Conservation (phyloP, 2,329 filamentous ascomycete genomes). For the Xylaria sp. region DNA sequence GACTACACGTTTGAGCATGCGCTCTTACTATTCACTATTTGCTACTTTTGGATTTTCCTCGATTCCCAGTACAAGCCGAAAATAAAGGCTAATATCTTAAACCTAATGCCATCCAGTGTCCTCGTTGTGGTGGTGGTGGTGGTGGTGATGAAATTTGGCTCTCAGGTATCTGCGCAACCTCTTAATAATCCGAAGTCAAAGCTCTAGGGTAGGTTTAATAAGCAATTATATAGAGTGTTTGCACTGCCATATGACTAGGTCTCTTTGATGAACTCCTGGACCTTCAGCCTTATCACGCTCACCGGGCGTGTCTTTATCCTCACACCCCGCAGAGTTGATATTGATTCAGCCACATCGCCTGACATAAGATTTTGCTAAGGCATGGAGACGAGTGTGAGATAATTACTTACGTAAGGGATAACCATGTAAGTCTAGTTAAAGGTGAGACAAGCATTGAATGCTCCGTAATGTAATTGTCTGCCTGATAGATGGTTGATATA, state of each 20-base stretch:
- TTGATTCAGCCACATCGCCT: background rate
- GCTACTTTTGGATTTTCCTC: background rate
- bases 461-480: background rate
- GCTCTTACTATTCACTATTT: background rate
- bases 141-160: background rate
- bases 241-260: background rate
- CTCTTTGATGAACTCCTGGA: background rate
- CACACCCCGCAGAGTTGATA: background rate
- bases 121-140: background rate
- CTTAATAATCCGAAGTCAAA: background rate
- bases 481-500: background rate
- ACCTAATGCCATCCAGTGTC: background rate
- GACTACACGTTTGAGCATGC: background rate
- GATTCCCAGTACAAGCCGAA: background rate
- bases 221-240: background rate
- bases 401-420: background rate
- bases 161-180: background rate
- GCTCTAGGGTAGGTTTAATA: background rate
- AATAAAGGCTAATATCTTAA: too few relatives aligned
- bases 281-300: background rate
- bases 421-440: background rate
- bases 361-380: background rate
- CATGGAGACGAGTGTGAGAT: background rate
- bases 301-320: background rate
- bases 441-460: conserved; percentile 5